Evolutionary conservation across 2,329 filamentous ascomycete species (phyloP).

Genomic region (Fusarium dimerum): DNA sequence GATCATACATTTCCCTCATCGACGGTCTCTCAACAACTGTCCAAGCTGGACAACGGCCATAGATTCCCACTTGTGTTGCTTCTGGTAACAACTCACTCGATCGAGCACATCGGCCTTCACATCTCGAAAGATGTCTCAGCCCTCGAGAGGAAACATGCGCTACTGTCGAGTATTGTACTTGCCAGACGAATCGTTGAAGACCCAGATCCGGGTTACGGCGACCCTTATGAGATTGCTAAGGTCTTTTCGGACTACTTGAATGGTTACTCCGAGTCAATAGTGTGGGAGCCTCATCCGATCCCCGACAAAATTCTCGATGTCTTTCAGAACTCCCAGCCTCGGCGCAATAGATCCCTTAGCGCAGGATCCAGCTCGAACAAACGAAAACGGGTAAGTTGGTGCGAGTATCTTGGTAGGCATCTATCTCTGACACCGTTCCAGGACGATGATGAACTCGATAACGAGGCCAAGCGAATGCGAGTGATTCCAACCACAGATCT

Average conservation of each 20-base stretch:
- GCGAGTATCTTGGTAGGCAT: not conserved
- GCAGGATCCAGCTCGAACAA: conserved; percentile 39
- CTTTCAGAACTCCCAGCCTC: conserved; percentile 42
- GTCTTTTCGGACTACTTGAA: conserved; percentile 50
- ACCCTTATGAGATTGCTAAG: conserved; percentile 49
- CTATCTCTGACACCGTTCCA: conserved; percentile 24
- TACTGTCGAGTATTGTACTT: conserved; percentile 40
- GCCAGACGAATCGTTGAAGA: conserved; percentile 42
- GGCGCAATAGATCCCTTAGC: conserved; percentile 31
- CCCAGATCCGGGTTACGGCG: conserved; percentile 39
- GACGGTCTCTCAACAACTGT: conserved; percentile 24
- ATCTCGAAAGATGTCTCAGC: conserved; percentile 37
- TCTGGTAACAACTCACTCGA: conserved; percentile 51
- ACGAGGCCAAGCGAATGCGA: conserved; percentile 31
- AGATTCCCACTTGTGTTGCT: conserved; percentile 48
- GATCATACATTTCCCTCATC: conserved; percentile 51
- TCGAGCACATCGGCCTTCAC: conserved; percentile 56
- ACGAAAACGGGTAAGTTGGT: conserved; percentile 44
- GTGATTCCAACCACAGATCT: conserved; percentile 22
- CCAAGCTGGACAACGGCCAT: conserved; percentile 13
- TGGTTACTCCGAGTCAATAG: conserved; percentile 36
- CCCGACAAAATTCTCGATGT: conserved; percentile 52
- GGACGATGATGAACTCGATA: conserved; percentile 36
- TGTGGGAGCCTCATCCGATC: conserved; percentile 49
- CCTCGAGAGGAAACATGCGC: conserved; percentile 50